Conservation (phyloP, 2,329 filamentous ascomycete species). For the Verticillium dahliae region DNA sequence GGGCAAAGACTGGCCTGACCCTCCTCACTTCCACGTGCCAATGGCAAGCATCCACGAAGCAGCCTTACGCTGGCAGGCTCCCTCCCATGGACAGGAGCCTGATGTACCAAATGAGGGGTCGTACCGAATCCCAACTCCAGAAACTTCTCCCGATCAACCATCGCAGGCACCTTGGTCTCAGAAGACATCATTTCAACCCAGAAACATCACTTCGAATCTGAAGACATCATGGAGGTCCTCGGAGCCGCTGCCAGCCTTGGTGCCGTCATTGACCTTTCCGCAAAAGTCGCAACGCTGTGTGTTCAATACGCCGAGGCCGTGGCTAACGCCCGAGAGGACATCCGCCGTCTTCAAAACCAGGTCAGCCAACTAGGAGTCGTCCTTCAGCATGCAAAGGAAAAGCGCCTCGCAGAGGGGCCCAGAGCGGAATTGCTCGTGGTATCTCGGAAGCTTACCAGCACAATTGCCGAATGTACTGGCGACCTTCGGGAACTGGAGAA, state of each 20-base stretch:
- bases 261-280: conserved; percentile 28
- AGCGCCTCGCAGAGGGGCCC: conserved; percentile 17
- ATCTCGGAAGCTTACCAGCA: conserved; percentile 14
- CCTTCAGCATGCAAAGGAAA: conserved; percentile 13
- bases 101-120: too few species aligned
- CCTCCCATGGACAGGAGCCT: too few species aligned
- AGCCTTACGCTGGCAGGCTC: too few species aligned
- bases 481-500: conserved; percentile 17
- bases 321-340: conserved; percentile 20
- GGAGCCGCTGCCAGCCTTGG: conserved; percentile 26
- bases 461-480: conserved; percentile 12
- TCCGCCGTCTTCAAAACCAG: conserved; percentile 22
- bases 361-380: conserved; percentile 16
- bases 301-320: conserved; percentile 26
- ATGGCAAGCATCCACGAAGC: too few species aligned
- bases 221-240: conserved; percentile 18
- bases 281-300: conserved; percentile 25
- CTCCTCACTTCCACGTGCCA: too few species aligned
- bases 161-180: background rate
- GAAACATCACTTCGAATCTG: background rate
- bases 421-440: conserved; percentile 17
- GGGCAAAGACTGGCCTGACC: too few species aligned
- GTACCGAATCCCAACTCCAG: too few species aligned
- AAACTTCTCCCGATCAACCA: too few species aligned
- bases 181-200: background rate